phyloP scores from a whole-genome alignment of 306 rosid species.

The Acacia acuminata region DNA sequence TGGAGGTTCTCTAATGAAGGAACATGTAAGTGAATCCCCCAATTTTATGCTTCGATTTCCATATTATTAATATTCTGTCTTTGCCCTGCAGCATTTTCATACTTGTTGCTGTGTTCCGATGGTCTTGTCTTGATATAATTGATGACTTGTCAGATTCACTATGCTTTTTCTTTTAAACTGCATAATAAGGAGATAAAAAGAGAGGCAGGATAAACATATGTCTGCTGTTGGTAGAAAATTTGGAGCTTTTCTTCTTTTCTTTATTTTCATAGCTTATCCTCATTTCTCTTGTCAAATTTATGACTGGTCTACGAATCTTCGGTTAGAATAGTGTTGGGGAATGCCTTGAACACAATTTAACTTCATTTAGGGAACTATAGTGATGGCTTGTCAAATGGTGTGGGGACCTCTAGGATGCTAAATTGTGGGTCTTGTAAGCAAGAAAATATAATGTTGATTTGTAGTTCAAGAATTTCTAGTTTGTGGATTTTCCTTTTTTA shows the following conservation, averaged over 20 bases:
- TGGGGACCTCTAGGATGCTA: not conserved
- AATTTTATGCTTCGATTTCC: slow-evolving; percentile 26
- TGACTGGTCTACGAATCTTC: not conserved
- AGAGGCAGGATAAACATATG: slow-evolving; percentile 29
- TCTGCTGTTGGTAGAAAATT: slow-evolving; percentile 25
- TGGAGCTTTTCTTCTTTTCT: slow-evolving; percentile 30
- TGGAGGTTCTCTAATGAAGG: slow-evolving; percentile 24
- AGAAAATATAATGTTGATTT: slow-evolving; percentile 5
- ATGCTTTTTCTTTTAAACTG: not conserved
- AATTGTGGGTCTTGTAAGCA: not conserved
- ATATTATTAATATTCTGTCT: slow-evolving; percentile 31
- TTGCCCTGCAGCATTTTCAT: slow-evolving; percentile 30
- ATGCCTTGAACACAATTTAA: slow-evolving; percentile 17
- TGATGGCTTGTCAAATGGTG: slow-evolving; percentile 1
- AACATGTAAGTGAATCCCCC: slow-evolving; percentile 30
- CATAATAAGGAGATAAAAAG: not conserved
- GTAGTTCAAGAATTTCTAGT: not conserved
- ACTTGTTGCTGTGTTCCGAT: slow-evolving; percentile 5
- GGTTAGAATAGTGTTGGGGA: not conserved
- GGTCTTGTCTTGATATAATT: slow-evolving; percentile 24
- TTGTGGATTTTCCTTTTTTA: not conserved
- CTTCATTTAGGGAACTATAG: slow-evolving; percentile 10
- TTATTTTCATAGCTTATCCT: slow-evolving; percentile 6
- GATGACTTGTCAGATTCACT: slow-evolving; percentile 29
- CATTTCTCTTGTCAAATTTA: slow-evolving; percentile 25